phyloP scores from a whole-genome alignment of 768 basidiomycete species.

The Suillus paluster region DNA sequence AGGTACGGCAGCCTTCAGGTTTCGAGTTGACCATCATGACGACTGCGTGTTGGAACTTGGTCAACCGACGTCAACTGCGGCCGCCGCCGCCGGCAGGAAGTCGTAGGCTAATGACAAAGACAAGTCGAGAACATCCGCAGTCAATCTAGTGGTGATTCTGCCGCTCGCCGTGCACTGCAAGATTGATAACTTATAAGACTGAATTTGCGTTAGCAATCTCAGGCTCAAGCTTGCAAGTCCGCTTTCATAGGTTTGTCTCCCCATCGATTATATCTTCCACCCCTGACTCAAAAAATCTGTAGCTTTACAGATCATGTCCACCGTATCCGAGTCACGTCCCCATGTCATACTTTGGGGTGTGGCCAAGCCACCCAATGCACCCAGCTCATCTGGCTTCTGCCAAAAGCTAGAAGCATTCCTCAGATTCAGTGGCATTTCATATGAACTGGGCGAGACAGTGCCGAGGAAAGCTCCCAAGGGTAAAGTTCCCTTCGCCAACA shows the following conservation, averaged over 20 bases:
- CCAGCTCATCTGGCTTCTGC: conserved; percentile 37
- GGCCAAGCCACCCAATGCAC: conserved; percentile 21
- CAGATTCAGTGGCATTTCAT: conserved; percentile 27
- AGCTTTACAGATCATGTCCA: neutral
- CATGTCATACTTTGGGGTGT: conserved; percentile 33
- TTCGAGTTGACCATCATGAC: neutral
- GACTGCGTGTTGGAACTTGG: neutral
- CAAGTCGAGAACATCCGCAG: neutral
- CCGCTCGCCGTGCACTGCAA: neutral
- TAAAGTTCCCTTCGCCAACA: conserved; percentile 38
- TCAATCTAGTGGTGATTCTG: neutral
- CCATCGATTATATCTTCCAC: neutral
- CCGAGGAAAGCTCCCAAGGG: conserved; percentile 36
- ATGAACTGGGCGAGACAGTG: conserved; percentile 29
- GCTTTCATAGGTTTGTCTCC: neutral
- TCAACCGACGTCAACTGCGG: neutral
- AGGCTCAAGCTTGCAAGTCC: neutral
- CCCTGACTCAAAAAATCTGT: neutral
- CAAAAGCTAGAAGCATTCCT: conserved; percentile 40
- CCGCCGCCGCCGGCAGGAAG: too few species aligned
- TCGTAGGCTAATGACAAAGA: neutral
- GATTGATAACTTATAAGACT: neutral
- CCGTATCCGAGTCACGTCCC: neutral
- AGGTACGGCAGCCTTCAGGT: neutral
- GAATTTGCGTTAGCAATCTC: neutral